Percentiles rank a stretch among this genome's conserved stretches.
Conservation (phyloP, 2,329 filamentous ascomycete genomes). For the Huntiella decipiens region DNA sequence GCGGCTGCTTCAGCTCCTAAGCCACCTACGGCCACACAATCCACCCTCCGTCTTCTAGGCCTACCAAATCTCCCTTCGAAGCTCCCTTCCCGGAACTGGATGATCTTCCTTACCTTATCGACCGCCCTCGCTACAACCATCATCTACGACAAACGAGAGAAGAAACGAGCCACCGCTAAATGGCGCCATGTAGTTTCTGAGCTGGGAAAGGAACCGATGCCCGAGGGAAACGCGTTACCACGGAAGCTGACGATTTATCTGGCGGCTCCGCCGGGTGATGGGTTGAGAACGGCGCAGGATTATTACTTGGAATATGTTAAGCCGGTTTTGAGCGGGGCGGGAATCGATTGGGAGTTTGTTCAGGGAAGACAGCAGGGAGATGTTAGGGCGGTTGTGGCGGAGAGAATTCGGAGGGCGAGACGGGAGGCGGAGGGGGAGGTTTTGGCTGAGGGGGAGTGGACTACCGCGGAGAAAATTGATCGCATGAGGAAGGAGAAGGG, state of each 20-base stretch:
- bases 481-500: constrained; percentile 45
- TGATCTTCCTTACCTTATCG: constrained; percentile 75
- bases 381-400: constrained; percentile 67
- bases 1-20: constrained; percentile 4
- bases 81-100: constrained; percentile 91
- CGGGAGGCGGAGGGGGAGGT: constrained; percentile 36
- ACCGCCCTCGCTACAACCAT: constrained; percentile 62
- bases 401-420: constrained; percentile 59
- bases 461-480: constrained; percentile 36
- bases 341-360: constrained; percentile 88
- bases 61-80: constrained; percentile 66
- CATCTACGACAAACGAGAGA: constrained; percentile 83
- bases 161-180: constrained; percentile 64
- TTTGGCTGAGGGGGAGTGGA: constrained; percentile 27
- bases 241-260: constrained; percentile 75
- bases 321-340: constrained; percentile 73
- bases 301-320: constrained; percentile 95
- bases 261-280: constrained; percentile 70
- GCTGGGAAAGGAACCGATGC: constrained; percentile 58
- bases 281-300: constrained; percentile 66
- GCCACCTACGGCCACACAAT: constrained; percentile 30
- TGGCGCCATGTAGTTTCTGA: constrained; percentile 77
- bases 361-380: constrained; percentile 89
- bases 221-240: constrained; percentile 48
- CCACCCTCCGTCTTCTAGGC: constrained; percentile 61